Percentiles rank a stretch among this genome's conserved stretches.
Conservation (phyloP, 2,329 filamentous ascomycete species). For the Claviceps sp. region DNA sequence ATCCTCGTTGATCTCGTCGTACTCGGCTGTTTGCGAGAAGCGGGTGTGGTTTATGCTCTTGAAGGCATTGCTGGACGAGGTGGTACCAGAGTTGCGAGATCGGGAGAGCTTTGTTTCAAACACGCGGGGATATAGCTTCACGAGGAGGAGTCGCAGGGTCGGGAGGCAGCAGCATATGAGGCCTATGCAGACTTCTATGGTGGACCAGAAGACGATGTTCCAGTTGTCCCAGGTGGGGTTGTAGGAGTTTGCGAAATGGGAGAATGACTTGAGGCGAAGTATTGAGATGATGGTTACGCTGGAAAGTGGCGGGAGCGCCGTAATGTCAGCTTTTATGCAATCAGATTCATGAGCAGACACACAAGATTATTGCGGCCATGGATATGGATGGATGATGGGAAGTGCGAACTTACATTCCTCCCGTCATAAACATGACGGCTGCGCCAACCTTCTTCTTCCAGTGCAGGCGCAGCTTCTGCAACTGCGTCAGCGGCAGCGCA, state of each 20-base stretch:
- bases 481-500: slow-evolving; percentile 26
- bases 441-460: slow-evolving; percentile 18
- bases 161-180: slow-evolving; percentile 16
- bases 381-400: neutral
- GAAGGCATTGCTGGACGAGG: slow-evolving; percentile 3
- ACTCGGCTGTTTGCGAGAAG: neutral
- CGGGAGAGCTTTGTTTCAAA: neutral
- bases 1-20: neutral
- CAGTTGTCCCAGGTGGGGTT: slow-evolving; percentile 14
- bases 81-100: neutral
- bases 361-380: neutral
- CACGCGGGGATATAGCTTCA: neutral
- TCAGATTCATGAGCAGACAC: neutral
- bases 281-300: slow-evolving; percentile 14
- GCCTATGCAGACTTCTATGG: slow-evolving; percentile 13
- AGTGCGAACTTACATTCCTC: slow-evolving; percentile 16
- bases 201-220: slow-evolving; percentile 12
- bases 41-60: neutral
- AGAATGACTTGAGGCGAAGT: slow-evolving; percentile 11
- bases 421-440: slow-evolving; percentile 28
- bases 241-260: slow-evolving; percentile 11
- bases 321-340: neutral
- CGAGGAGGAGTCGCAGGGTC: slow-evolving; percentile 12
- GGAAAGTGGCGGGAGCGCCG: neutral
- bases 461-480: slow-evolving; percentile 21